Base-by-base conservation (phyloP, 176 grass and related monocot species). In the Hordeum marinum region DNA sequence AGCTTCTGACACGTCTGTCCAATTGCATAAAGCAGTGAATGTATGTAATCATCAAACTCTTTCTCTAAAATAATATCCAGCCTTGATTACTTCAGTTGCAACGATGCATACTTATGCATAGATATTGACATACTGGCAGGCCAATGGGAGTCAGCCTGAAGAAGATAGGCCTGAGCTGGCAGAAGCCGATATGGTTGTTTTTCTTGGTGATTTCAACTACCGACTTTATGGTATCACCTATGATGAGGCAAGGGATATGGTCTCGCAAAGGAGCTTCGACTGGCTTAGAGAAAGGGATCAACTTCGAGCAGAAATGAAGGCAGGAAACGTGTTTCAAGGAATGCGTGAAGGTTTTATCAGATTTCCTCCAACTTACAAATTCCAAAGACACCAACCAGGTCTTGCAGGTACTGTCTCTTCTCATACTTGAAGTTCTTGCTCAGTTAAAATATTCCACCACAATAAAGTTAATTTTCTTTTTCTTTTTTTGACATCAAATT, bases 221-320 rank as follows among this genome's bases (percentile, higher is more conserved):
- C 89, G 95, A 68, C 95, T 98, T 86, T 41, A 92, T 46, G 88
- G 91, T 60, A 85, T 98, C 87, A 93, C 91, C 70, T 98, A 98
- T 80, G 95, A 95, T 35, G 95, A 95, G 84, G 95, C 95, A 64
- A 91, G 95, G 67, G 95, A 98, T 84, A 98, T 98, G 95, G 81
- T 98, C 69, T 98, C 91, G 0, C 95, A 98, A 72, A 90, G 95
- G 78, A 95, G 95, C 70, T 98, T 98, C 68, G 95, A 98, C 55
- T 98, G 95, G 95, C 91, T 98, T 86, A 91, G 91, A 92, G 93
- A 98, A 66, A 98, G 94, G 87, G 95, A 98, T 85, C 95, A 98
- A 76, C 91, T 98, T 75, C 85, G 81, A 70, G 89, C 80, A 23
- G 93, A 98, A 87, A 98, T 98, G 95, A 92, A 87, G 80, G 87